Percentiles rank a stretch among this genome's conserved stretches.
Evolutionary conservation across 2,329 filamentous ascomycete species (phyloP).

Genomic region (Blastomyces emzantsi): DNA sequence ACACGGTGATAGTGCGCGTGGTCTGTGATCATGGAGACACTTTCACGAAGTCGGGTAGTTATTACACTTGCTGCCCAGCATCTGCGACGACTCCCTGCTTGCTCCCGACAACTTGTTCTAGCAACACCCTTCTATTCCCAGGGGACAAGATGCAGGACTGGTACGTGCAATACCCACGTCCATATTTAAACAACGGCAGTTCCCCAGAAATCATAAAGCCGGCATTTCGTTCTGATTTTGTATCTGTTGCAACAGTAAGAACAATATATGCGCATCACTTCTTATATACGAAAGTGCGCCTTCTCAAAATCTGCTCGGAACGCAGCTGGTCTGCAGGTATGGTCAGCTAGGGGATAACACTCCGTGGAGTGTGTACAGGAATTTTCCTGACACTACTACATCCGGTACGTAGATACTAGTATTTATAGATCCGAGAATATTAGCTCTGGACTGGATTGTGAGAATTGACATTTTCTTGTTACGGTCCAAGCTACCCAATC

Average conservation of each 20-base stretch:
- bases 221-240: neutral
- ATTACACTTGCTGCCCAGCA: slow-evolving; percentile 7
- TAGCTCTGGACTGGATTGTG: neutral
- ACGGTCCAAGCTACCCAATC: slow-evolving; percentile 1
- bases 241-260: neutral
- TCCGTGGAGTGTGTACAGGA: slow-evolving; percentile 1
- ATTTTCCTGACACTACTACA: neutral
- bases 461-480: neutral
- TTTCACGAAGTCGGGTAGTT: slow-evolving; percentile 3
- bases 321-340: slow-evolving; percentile 5
- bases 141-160: slow-evolving; percentile 1
- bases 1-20: neutral
- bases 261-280: neutral
- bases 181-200: neutral
- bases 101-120: slow-evolving; percentile 3
- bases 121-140: slow-evolving; percentile 5
- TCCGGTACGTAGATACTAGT: neutral
- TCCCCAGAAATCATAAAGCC: neutral
- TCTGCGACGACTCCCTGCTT: neutral
- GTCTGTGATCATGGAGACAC: slow-evolving; percentile 1
- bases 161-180: neutral
- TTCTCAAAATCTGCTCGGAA: slow-evolving; percentile 2
- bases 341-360: neutral
- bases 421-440: neutral
- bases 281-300: slow-evolving; percentile 5